Percentiles rank a stretch among this genome's conserved stretches.
Evolutionary conservation across 2,329 filamentous ascomycete genomes (phyloP).

Genomic region (Aulographum hederae): DNA sequence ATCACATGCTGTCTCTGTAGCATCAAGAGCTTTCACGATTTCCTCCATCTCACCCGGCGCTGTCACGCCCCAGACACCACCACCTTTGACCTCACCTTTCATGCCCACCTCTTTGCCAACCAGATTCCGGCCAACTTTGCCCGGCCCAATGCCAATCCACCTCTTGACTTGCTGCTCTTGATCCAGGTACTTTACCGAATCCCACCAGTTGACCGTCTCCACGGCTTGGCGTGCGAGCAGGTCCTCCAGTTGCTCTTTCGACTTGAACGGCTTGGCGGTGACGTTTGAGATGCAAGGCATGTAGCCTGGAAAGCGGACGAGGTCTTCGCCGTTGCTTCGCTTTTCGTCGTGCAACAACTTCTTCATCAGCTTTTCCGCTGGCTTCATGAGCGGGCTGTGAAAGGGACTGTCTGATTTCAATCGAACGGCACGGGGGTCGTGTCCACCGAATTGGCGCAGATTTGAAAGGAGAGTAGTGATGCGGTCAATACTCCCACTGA

Average conservation of each 20-base stretch:
- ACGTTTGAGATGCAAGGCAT: constrained; percentile 79
- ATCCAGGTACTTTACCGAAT: constrained; percentile 77
- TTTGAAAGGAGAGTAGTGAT: constrained; percentile 72
- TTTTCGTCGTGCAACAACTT: constrained; percentile 38
- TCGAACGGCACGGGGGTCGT: constrained; percentile 74
- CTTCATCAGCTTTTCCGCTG: constrained; percentile 59
- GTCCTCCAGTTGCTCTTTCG: constrained; percentile 57
- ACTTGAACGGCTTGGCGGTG: constrained; percentile 57
- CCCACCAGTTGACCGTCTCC: constrained; percentile 92
- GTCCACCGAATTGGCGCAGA: constrained; percentile 72
- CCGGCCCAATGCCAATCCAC: constrained; percentile 85
- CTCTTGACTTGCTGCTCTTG: constrained; percentile 63
- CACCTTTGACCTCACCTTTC: constrained; percentile 66
- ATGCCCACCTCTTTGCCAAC: constrained; percentile 93
- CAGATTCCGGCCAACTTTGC: constrained; percentile 81
- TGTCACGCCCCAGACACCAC: constrained; percentile 82
- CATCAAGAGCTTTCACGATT: constrained; percentile 25
- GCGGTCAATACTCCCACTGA: constrained; percentile 69
- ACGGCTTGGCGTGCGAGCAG: constrained; percentile 64
- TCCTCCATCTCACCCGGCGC: constrained; percentile 43
- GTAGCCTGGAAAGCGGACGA: constrained; percentile 55
- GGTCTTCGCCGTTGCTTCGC: constrained; percentile 39
- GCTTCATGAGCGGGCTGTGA: constrained; percentile 81
- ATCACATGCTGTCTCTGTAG: constrained; percentile 22
- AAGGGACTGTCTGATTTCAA: constrained; percentile 81